A percentile compares a stretch with the other conserved stretches of the same genome.
These are phyloP conservation scores for Syncephalastrum racemosum DNA, from an alignment of 371 early-diverging fungal species.

Conservation along the genomic window DNA sequence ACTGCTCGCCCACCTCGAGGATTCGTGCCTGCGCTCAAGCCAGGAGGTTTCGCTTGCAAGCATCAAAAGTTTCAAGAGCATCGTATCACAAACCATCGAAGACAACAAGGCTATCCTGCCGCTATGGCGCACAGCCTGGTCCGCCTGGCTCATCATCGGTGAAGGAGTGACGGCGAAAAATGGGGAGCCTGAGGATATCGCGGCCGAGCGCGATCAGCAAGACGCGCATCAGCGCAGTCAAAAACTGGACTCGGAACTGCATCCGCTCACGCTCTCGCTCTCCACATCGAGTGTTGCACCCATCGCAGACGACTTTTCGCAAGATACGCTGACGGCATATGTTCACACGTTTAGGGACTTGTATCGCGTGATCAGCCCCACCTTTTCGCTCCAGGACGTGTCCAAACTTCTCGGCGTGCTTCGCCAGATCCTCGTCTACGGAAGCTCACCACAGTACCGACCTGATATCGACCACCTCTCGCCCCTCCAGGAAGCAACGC, in stretches of 20 bases:
- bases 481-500: conserved; percentile 57
- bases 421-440: conserved; percentile 56
- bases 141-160: conserved; percentile 79
- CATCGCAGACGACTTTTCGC: conserved; percentile 61
- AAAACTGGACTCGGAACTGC: conserved; percentile 26
- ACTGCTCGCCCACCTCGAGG: conserved; percentile 73
- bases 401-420: conserved; percentile 54
- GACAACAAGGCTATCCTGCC: conserved; percentile 27
- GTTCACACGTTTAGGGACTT: conserved; percentile 67
- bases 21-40: conserved; percentile 67
- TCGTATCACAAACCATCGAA: conserved; percentile 48
- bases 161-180: conserved; percentile 34
- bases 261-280: conserved; percentile 36
- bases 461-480: conserved; percentile 58
- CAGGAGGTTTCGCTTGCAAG: conserved; percentile 80
- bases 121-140: conserved; percentile 76
- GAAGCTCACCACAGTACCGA: conserved; percentile 55
- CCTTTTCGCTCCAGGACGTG: conserved; percentile 56
- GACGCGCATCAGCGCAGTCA: conserved; percentile 9
- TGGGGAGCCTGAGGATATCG: conserved; percentile 10
- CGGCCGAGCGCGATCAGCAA: conserved; percentile 1
- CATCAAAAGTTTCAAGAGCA: conserved; percentile 64
- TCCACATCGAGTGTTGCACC: conserved; percentile 34
- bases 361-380: conserved; percentile 50
- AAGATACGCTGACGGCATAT: conserved; percentile 75